Conservation (phyloP, 495 filamentous ascomycete species). For the Oidiodendron maius region DNA sequence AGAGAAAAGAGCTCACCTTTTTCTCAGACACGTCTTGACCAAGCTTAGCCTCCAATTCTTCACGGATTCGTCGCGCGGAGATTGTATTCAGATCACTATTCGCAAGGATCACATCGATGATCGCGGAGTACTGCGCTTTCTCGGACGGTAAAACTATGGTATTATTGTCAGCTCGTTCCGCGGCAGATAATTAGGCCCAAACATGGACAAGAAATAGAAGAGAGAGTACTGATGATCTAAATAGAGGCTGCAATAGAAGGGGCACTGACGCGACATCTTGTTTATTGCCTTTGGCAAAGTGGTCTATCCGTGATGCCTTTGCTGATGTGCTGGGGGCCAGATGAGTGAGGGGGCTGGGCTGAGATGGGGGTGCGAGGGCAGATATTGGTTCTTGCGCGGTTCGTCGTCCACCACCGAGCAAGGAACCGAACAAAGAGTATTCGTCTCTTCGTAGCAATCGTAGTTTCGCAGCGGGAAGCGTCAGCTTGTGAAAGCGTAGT, state of each 20-base stretch:
- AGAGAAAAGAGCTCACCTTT: constrained; percentile 60
- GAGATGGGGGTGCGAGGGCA: background rate
- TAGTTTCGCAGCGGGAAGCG: background rate
- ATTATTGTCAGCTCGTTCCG: background rate
- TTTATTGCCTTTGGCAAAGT: background rate
- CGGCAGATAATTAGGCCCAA: background rate
- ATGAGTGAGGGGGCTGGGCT: background rate
- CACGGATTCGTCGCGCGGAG: constrained; percentile 87
- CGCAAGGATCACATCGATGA: constrained; percentile 88
- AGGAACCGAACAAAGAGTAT: background rate
- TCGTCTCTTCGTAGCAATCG: background rate
- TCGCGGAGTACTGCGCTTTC: constrained; percentile 57
- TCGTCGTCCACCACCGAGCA: background rate
- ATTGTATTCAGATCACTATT: constrained; percentile 82
- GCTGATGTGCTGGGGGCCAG: background rate
- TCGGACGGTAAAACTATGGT: constrained; percentile 17
- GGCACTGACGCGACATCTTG: background rate
- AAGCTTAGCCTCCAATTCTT: constrained; percentile 67
- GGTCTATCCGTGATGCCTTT: background rate
- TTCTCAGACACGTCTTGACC: constrained; percentile 78
- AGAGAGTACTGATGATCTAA: background rate
- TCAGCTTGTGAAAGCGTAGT: background rate
- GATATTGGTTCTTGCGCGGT: background rate
- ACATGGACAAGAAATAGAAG: background rate
- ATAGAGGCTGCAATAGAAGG: background rate